Conservation (phyloP, 2,329 filamentous ascomycete species). For the Albifimbria verrucaria region DNA sequence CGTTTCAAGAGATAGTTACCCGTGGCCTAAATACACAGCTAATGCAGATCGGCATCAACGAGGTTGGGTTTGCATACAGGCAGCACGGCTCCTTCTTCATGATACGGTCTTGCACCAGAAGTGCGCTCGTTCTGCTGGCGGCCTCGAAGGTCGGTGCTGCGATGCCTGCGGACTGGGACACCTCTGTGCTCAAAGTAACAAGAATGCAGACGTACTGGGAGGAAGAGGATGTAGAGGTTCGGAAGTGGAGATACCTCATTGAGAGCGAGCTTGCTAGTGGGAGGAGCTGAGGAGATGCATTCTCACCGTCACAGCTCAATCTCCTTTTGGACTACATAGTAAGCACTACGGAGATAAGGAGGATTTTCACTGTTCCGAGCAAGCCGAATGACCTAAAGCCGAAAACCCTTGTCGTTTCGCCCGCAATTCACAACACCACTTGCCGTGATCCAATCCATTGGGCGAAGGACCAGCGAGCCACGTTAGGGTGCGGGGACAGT, state of each 20-base stretch:
- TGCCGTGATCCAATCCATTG: no score
- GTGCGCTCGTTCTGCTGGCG: conserved; percentile 35
- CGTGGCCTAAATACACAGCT: conserved; percentile 22
- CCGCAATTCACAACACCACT: no score
- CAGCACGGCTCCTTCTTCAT: conserved; percentile 42
- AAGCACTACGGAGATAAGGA: no score
- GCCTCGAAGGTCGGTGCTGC: conserved; percentile 18
- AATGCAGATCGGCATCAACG: conserved; percentile 28
- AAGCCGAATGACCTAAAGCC: no score
- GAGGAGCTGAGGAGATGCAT: no score
- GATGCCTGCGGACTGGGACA: conserved; percentile 25
- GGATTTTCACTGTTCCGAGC: no score
- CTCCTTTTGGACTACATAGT: no score
- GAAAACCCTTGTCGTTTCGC: no score
- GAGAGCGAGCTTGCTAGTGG: no score
- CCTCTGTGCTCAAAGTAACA: conserved; percentile 19
- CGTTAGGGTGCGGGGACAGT: no score
- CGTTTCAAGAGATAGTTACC: conserved; percentile 10
- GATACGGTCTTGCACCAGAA: conserved; percentile 36
- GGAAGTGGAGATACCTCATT: conserved; percentile 18
- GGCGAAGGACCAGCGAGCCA: no score
- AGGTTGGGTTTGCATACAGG: conserved; percentile 36
- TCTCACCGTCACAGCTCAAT: no score
- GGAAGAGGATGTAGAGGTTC: conserved; percentile 24
- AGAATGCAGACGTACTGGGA: conserved; percentile 27